Evolutionary conservation across 31 red algal species (phyloP).

Genomic region (Asparagopsis taxiformis): DNA sequence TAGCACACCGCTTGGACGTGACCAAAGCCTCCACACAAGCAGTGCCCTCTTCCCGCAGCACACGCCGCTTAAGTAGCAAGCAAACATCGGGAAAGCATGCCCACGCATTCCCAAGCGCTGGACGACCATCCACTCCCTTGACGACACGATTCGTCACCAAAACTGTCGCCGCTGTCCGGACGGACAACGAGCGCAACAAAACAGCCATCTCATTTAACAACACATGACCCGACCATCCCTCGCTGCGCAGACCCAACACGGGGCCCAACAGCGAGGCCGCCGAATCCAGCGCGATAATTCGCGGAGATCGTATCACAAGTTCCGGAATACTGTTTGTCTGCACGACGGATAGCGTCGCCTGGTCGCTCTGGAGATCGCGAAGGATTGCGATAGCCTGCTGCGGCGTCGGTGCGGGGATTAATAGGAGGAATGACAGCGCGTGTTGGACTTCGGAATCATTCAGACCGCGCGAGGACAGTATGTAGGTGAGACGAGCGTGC

Average conservation of each 20-base stretch:
- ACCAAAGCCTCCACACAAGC: background rate
- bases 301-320: background rate
- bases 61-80: constrained; percentile 5
- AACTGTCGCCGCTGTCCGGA: constrained; percentile 19
- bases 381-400: constrained; percentile 1
- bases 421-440: background rate
- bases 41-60: background rate
- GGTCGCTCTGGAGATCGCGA: constrained; percentile 7
- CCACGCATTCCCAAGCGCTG: constrained; percentile 57
- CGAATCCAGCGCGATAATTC: constrained; percentile 43
- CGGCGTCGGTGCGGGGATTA: constrained; percentile 15
- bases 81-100: constrained; percentile 43
- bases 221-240: constrained; percentile 47
- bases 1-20: constrained; percentile 1
- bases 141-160: constrained; percentile 69
- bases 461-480: background rate
- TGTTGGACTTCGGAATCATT: background rate
- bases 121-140: constrained; percentile 6
- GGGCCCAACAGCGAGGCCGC: constrained; percentile 36
- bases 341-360: constrained; percentile 2
- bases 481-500: background rate
- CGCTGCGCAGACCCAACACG: constrained; percentile 23
- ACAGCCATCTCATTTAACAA: constrained; percentile 20
- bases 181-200: constrained; percentile 15
- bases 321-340: background rate